Conservation (phyloP, 176 grass and related monocot genomes). For the Triticum timopheevii region DNA sequence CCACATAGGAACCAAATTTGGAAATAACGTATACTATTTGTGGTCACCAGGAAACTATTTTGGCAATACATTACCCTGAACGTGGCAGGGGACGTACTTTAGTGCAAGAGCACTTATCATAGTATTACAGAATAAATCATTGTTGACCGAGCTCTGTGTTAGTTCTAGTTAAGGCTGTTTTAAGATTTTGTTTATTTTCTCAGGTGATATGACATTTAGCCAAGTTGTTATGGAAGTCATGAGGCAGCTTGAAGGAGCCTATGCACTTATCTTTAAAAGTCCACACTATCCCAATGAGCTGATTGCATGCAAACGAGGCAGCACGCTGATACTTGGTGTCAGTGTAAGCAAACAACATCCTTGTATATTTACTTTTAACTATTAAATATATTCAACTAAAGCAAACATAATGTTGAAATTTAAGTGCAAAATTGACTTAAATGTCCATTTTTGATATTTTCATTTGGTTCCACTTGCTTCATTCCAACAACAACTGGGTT, state of each 20-base stretch:
- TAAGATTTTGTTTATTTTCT: conserved; percentile 1
- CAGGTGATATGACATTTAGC: conserved; percentile 78
- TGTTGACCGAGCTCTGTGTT: background rate
- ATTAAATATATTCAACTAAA: background rate
- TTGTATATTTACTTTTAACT: background rate
- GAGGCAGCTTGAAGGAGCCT: conserved; percentile 98
- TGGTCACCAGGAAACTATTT: background rate
- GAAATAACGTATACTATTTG: background rate
- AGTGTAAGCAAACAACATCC: conserved; percentile 59
- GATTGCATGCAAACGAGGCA: conserved; percentile 83
- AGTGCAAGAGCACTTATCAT: background rate
- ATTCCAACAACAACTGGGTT: background rate
- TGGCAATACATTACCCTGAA: background rate
- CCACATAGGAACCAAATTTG: background rate
- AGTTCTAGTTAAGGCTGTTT: background rate
- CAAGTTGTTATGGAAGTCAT: conserved; percentile 96
- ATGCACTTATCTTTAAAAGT: conserved; percentile 93
- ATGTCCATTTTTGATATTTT: background rate
- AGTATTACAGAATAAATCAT: background rate
- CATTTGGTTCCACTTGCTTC: background rate
- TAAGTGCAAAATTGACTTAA: background rate
- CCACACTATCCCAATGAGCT: conserved; percentile 91
- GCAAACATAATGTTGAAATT: background rate
- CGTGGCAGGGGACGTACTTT: background rate
- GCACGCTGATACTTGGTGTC: conserved; percentile 80